These are phyloP conservation scores for Rhynchosporium agropyri DNA, from an alignment of 2,329 filamentous ascomycete genomes.

Conservation along the genomic window DNA sequence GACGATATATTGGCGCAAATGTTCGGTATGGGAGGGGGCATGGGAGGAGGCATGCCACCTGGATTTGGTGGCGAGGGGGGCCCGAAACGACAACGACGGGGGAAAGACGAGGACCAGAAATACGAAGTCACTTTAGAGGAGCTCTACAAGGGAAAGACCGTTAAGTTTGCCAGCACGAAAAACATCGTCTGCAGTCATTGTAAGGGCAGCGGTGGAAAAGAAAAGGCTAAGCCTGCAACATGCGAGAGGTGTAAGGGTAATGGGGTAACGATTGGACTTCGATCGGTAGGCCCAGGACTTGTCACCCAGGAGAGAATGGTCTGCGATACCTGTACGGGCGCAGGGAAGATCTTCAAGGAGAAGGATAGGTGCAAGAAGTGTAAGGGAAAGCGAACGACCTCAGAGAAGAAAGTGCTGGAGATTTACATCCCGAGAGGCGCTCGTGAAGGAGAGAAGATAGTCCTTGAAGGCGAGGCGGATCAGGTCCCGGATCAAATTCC, in stretches of 20 bases:
- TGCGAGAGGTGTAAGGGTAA: conserved; percentile 85
- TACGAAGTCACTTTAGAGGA: conserved; percentile 93
- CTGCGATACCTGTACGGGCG: conserved; percentile 82
- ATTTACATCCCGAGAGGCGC: conserved; percentile 92
- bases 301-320: conserved; percentile 77
- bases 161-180: conserved; percentile 94
- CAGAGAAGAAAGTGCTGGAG: conserved; percentile 92
- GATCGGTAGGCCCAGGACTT: conserved; percentile 83
- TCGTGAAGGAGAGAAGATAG: conserved; percentile 84
- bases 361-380: conserved; percentile 99
- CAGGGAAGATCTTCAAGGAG: conserved; percentile 86
- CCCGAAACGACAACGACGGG: conserved; percentile 66
- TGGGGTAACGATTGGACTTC: conserved; percentile 75
- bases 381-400: conserved; percentile 85
- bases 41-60: conserved; percentile 47
- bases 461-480: conserved; percentile 91
- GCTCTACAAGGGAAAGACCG: conserved; percentile 97
- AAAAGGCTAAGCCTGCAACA: conserved; percentile 80
- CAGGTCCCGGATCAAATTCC: conserved; percentile 87
- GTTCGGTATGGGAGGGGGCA: conserved; percentile 70
- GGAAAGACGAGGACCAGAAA: conserved; percentile 82
- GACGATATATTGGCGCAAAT: conserved; percentile 93
- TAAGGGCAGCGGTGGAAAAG: conserved; percentile 87
- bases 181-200: conserved; percentile 86
- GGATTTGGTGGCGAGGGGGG: conserved; percentile 44